Percentiles rank a stretch among this genome's conserved stretches.
Conservation (phyloP, 805 yeast species). For the Pichia occidentalis region DNA sequence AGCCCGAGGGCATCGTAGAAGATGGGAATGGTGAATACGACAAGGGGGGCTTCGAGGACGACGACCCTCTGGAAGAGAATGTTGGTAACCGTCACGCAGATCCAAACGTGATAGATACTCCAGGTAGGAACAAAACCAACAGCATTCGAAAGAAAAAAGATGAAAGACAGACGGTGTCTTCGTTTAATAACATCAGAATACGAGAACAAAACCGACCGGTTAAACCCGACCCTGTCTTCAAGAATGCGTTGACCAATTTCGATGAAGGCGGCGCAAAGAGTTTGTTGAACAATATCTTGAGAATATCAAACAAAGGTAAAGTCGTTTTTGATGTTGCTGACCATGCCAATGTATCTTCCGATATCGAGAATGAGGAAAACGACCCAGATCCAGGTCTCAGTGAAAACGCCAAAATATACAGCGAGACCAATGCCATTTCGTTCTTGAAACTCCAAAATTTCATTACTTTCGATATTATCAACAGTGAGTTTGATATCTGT, state of each 20-base stretch:
- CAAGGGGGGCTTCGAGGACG: slow-evolving; percentile 19
- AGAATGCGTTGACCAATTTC: slow-evolving; percentile 48
- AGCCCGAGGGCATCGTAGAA: no score
- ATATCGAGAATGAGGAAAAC: no score
- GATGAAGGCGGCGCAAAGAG: slow-evolving; percentile 61
- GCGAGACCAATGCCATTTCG: slow-evolving; percentile 1
- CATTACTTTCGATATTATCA: slow-evolving; percentile 4
- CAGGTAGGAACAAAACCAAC: no score
- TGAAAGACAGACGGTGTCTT: no score
- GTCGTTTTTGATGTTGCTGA: slow-evolving; percentile 30
- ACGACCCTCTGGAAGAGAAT: slow-evolving; percentile 4
- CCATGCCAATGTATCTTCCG: no score
- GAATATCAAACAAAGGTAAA: slow-evolving; percentile 39
- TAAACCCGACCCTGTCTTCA: slow-evolving; percentile 50
- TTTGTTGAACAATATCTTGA: slow-evolving; percentile 42
- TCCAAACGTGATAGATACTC: no score
- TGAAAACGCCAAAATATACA: no score
- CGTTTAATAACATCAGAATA: slow-evolving; percentile 34
- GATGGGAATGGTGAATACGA: slow-evolving; percentile 15
- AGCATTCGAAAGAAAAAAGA: slow-evolving; percentile 2
- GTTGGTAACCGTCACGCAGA: slow-evolving; percentile 18
- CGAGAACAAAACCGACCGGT: slow-evolving; percentile 45
- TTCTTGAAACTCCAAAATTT: slow-evolving; percentile 8
- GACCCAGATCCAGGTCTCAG: no score
- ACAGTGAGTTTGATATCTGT: not conserved